Evolutionary conservation across 257 asterid species (phyloP).

Genomic region (Solanum medicagineum): DNA sequence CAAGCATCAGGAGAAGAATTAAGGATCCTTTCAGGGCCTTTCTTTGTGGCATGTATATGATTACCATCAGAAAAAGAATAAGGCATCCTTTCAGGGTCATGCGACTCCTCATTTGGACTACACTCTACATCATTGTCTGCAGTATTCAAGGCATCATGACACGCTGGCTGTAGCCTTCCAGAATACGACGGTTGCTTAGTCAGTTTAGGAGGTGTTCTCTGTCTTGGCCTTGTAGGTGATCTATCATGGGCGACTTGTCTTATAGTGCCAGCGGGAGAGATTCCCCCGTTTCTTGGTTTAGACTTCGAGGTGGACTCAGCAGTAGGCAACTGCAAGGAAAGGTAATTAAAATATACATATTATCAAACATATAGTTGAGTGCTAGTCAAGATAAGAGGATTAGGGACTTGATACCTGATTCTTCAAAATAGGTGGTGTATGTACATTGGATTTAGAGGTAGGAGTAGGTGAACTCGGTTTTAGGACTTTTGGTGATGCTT

Average conservation of each 20-base stretch:
- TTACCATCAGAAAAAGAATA: conserved; percentile 16
- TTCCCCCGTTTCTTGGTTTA: conserved; percentile 48
- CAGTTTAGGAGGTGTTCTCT: conserved; percentile 51
- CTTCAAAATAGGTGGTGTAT: conserved; percentile 43
- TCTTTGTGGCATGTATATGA: conserved; percentile 13
- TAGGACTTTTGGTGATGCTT: conserved; percentile 50
- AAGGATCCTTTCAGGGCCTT: conserved; percentile 16
- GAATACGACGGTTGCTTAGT: conserved; percentile 42
- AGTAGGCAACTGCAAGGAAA: conserved; percentile 37
- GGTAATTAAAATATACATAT: neutral
- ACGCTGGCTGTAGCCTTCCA: conserved; percentile 31
- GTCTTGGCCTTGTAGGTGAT: conserved; percentile 31
- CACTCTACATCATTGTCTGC: conserved; percentile 13
- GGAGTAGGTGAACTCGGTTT: conserved; percentile 23
- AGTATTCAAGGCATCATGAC: conserved; percentile 25
- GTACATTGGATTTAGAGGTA: conserved; percentile 29
- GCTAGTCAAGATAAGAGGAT: neutral
- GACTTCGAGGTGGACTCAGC: conserved; percentile 59
- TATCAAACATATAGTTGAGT: neutral
- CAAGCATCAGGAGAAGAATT: conserved; percentile 17
- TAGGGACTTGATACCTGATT: conserved; percentile 45
- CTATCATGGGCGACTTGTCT: conserved; percentile 50
- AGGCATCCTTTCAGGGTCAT: conserved; percentile 19
- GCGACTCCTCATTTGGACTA: conserved; percentile 8
- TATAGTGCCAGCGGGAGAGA: conserved; percentile 37